A percentile compares a stretch with the other conserved stretches of the same genome.
These are phyloP conservation scores for Hanseniaspora taiwanica DNA, from an alignment of 805 yeast genomes.

Conservation along the genomic window DNA sequence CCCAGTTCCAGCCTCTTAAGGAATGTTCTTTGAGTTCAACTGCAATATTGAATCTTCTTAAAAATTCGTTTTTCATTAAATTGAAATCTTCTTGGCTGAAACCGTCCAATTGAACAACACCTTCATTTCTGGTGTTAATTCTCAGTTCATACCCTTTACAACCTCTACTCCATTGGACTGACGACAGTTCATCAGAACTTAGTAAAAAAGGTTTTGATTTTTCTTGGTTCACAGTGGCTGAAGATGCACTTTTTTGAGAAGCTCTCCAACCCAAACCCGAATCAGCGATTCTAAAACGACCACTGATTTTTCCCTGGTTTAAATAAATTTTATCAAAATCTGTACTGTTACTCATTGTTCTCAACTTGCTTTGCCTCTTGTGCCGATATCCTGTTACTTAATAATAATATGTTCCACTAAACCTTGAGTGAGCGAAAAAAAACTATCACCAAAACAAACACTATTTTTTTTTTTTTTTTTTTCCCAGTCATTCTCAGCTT, in stretches of 20 bases:
- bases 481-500: too few species aligned
- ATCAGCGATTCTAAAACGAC: conserved; percentile 88
- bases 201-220: conserved; percentile 62
- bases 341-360: conserved; percentile 11
- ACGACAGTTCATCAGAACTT: conserved; percentile 72
- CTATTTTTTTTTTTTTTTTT: too few species aligned
- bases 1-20: conserved; percentile 99
- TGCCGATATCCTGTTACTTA: background rate
- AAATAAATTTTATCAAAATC: conserved; percentile 87
- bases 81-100: conserved; percentile 77
- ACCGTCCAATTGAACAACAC: conserved; percentile 83
- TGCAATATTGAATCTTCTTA: conserved; percentile 55
- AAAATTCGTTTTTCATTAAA: conserved; percentile 70
- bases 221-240: conserved; percentile 26
- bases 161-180: conserved; percentile 86
- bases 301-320: conserved; percentile 72
- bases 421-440: too few species aligned
- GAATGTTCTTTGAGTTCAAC: conserved; percentile 85
- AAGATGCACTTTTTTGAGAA: conserved; percentile 27
- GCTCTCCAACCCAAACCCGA: conserved; percentile 98
- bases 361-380: background rate
- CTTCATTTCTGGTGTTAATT: conserved; percentile 77
- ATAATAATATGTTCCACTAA: too few species aligned
- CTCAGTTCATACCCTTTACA: conserved; percentile 83
- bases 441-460: too few species aligned